Base-by-base conservation (phyloP, 208 protist genomes). In the Trypanosoma rangeli region DNA sequence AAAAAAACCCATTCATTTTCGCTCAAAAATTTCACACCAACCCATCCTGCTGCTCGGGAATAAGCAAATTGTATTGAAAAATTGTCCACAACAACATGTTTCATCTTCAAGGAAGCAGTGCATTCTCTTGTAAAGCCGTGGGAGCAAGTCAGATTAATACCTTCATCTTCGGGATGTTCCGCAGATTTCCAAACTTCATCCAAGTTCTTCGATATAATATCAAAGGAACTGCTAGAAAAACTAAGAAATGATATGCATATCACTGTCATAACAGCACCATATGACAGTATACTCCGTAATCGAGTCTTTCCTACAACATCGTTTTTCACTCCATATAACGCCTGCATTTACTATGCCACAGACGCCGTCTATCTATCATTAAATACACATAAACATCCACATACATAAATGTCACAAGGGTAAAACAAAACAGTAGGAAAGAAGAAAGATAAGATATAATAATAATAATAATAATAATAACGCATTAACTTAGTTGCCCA, bases 391-490 rank as follows among this genome's bases (percentile, higher is more conserved):
- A 48, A 83, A 49, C n/a, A n/a, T n/a, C n/a, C n/a, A n/a, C n/a
- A n/a, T 33, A 76, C 22, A 81, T 37, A 29, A 81, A 76, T 50
- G 69, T 64, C 22, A 65, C 37, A 29, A 81, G 73, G 57, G 68
- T 54, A 29, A 69, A 46, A 46, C 13, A 16, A 46, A 59, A 46
- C 80, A 60, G 29, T 37, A 84, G 50, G 46, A 60, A 48, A 22
- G 59, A 29, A 28, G 42, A 53, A 33, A 69, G 16, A 46, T 5
- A 46, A 20, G 15, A 16, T 18, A 20, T 49, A 53, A 58, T 49
- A 55, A 73, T 53, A 74, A 48, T 35, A 64, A 64, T n/a, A 35
- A 57, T 73, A 33, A 53, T 3, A 58, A 35, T 49, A 61, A 58
- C 28, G 15, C 52, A 64, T 24, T 54, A 48, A 35, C n/a, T 24